Base-by-base conservation (phyloP, 2,329 filamentous ascomycete genomes). In the Hirsutella thompsonii region DNA sequence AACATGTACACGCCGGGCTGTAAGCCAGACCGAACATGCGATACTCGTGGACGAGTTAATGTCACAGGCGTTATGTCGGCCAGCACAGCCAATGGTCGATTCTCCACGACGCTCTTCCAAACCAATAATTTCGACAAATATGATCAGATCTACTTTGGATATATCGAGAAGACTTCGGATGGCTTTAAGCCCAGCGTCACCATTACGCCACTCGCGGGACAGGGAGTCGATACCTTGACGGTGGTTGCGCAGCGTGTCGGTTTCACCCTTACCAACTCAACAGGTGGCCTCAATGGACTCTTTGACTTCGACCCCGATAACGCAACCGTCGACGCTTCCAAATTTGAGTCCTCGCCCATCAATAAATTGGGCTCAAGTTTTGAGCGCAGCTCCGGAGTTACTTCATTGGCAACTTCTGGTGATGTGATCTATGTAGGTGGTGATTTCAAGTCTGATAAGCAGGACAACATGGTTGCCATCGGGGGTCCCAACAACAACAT, bases 91-190 rank as follows among this genome's bases (percentile, higher is more conserved):
- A 50, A 64, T 39, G 56, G 60, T 29, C 67, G 74, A 5, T 69
- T 79, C 43, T 70, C 75, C 21, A 76, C 70, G 1, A 71, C 74
- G 1, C 65, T 95, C 8, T 93, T 75, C 56, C 92, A 98, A 61
- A 94, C 89, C 16, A 98, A 98, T 63, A 75, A 93, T 57, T 93
- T 81, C 58, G 90, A 96, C 67, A 98, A 98, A 61, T 96, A 94
- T 55, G 92, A 98, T 56, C 80, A 85, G 50, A 79, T 98, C 44
- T 94, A 88, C 62, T 83, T 81, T 49, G 92, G 89, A 37, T 79
- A 79, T 49, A 78, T 98, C 41, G 87, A 96, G 55, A 79, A 80
- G 41, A 79, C 74, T 40, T 81, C 76, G 9, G 67, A 66, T 46
- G 74, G 72, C 18, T 95, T 95, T 68, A 79, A 79, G 34, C 87